Percentiles rank a stretch among this genome's conserved stretches.
Conservation (phyloP, 495 filamentous ascomycete genomes). For the Xylaria bambusicola region DNA sequence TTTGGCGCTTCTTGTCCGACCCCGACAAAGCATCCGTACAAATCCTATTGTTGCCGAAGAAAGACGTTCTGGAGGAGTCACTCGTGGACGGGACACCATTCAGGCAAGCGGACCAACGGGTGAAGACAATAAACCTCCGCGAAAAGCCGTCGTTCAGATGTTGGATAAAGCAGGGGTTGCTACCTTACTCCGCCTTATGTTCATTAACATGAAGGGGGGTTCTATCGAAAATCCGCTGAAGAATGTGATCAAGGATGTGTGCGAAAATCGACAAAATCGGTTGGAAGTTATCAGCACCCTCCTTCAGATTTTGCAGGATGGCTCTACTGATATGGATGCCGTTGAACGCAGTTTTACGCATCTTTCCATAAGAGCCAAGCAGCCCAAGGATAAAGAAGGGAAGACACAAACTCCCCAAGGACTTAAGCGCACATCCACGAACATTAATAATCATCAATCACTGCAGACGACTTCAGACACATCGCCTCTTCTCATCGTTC, state of each 20-base stretch:
- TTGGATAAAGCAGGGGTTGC: constrained; percentile 94
- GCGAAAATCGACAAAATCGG: constrained; percentile 90
- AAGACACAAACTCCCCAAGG: constrained; percentile 76
- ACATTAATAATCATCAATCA: constrained; percentile 49
- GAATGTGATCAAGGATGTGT: constrained; percentile 83
- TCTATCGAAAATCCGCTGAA: constrained; percentile 75
- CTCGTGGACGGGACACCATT: constrained; percentile 30
- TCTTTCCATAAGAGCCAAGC: constrained; percentile 86
- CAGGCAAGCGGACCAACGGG: constrained; percentile 32
- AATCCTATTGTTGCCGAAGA: constrained; percentile 27
- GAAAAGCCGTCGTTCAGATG: constrained; percentile 87
- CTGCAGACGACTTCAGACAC: constrained; percentile 68
- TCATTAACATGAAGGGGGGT: constrained; percentile 84
- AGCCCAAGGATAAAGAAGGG: constrained; percentile 58
- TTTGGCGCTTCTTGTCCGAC: constrained; percentile 82
- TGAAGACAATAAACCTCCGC: constrained; percentile 61
- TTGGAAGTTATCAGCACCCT: constrained; percentile 92
- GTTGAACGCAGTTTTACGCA: constrained; percentile 95
- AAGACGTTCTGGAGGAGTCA: constrained; percentile 26
- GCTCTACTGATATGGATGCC: constrained; percentile 85
- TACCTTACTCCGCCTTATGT: constrained; percentile 93
- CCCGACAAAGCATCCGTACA: constrained; percentile 58
- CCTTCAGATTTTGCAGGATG: constrained; percentile 94
- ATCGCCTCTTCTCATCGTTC: constrained; percentile 90
- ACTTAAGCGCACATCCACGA: constrained; percentile 68